Conservation (phyloP, 2,329 filamentous ascomycete species). For the Cryphonectria radicalis region DNA sequence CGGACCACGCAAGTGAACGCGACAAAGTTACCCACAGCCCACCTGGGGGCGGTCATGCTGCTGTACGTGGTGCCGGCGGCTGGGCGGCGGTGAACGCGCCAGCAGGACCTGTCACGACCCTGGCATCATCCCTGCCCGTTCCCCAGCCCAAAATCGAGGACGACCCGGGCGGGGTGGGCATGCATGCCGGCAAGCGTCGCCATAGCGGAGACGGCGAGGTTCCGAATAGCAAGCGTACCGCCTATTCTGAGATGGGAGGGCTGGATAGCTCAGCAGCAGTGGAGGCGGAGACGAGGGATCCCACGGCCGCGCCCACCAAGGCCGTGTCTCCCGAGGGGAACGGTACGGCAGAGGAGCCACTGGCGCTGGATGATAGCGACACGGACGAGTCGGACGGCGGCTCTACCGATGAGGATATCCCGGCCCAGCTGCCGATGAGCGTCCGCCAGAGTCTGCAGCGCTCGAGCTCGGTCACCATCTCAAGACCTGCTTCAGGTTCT, state of each 20-base stretch:
- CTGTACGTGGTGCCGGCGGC: neutral
- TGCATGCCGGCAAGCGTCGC: constrained; percentile 19
- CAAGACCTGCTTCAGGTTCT: neutral
- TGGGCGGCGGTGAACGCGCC: constrained; percentile 19
- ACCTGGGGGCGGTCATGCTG: neutral
- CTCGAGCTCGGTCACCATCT: neutral
- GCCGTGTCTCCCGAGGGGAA: neutral
- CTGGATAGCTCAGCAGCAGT: constrained; percentile 9
- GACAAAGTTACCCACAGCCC: neutral
- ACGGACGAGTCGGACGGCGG: constrained; percentile 32
- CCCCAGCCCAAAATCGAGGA: neutral
- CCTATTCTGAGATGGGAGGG: constrained; percentile 21
- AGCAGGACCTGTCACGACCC: neutral
- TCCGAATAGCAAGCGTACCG: constrained; percentile 18
- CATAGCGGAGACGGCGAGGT: neutral
- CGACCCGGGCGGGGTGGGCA: neutral
- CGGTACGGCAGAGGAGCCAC: constrained; percentile 22
- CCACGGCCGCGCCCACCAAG: constrained; percentile 13
- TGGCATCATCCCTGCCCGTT: constrained; percentile 8
- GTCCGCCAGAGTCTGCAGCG: constrained; percentile 36
- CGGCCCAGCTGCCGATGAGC: constrained; percentile 38
- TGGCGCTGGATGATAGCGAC: constrained; percentile 32
- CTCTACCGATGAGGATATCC: constrained; percentile 40
- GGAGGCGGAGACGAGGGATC: constrained; percentile 18
- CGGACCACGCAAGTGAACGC: neutral